Evolutionary conservation across 2,329 filamentous ascomycete genomes (phyloP).

Genomic region (Colletotrichum magnum): DNA sequence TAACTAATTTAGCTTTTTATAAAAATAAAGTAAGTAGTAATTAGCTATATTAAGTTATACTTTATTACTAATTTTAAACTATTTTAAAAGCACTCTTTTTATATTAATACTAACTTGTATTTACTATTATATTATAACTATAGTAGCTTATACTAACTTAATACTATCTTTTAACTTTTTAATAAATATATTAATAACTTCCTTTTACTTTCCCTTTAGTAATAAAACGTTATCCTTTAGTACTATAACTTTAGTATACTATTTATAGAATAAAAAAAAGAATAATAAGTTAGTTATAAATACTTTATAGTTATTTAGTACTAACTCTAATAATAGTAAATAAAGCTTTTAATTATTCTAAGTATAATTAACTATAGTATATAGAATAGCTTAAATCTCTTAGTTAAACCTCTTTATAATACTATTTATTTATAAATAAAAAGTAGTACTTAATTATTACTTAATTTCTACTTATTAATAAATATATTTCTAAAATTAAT

Average conservation of each 20-base stretch:
- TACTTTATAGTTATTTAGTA: conserved; percentile 14
- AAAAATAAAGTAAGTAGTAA: no score
- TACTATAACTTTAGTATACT: background rate
- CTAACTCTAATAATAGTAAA: conserved; percentile 5
- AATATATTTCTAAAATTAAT: background rate
- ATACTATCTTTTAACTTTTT: no score
- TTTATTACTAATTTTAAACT: no score
- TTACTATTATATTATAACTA: no score
- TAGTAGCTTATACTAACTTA: no score
- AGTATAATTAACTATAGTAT: no score
- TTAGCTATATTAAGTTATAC: no score
- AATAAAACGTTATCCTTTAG: background rate
- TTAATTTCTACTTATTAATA: background rate
- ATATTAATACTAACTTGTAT: no score
- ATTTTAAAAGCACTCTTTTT: no score
- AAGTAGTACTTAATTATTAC: background rate
- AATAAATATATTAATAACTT: no score
- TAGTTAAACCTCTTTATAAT: background rate
- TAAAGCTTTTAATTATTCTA: conserved; percentile 5
- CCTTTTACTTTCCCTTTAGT: no score
- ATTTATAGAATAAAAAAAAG: background rate
- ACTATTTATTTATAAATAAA: background rate
- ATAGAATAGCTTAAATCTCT: background rate
- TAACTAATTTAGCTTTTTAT: background rate
- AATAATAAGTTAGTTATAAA: background rate